These are phyloP conservation scores for Solanum boliviense DNA, from an alignment of 257 asterid species.

Conservation along the genomic window DNA sequence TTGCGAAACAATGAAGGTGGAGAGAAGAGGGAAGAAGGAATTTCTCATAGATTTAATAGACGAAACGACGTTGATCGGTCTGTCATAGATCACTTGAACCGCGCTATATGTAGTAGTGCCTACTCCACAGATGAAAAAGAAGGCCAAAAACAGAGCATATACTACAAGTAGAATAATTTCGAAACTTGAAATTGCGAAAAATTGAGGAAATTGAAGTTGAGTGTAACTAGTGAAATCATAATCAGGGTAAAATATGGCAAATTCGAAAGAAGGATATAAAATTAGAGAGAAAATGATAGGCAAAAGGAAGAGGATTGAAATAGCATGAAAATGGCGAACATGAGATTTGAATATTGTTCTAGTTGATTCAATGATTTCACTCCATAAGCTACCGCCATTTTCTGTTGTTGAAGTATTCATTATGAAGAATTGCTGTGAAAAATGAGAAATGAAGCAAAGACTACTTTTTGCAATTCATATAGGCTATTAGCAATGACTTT, in stretches of 20 bases:
- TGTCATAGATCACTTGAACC: background rate
- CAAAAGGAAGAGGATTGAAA: background rate
- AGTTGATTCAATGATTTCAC: background rate
- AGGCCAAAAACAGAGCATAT: background rate
- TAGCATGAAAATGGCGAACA: background rate
- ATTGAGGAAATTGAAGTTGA: background rate
- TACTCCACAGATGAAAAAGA: background rate
- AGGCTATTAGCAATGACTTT: background rate
- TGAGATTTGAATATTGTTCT: background rate
- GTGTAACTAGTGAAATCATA: background rate
- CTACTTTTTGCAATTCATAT: background rate
- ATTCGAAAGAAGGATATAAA: background rate
- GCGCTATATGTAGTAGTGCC: background rate
- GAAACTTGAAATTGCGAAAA: background rate
- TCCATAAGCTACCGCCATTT: background rate
- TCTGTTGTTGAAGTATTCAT: background rate
- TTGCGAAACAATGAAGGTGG: background rate
- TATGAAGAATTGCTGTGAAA: background rate
- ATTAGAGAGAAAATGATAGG: background rate
- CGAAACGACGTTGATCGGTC: background rate
- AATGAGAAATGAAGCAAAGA: background rate
- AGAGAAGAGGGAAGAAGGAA: background rate
- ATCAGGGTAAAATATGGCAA: background rate
- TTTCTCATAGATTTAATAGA: background rate
- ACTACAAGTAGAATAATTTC: background rate